These are phyloP conservation scores for Kodamaea jinghongensis DNA, from an alignment of 805 yeast species.

Conservation along the genomic window DNA sequence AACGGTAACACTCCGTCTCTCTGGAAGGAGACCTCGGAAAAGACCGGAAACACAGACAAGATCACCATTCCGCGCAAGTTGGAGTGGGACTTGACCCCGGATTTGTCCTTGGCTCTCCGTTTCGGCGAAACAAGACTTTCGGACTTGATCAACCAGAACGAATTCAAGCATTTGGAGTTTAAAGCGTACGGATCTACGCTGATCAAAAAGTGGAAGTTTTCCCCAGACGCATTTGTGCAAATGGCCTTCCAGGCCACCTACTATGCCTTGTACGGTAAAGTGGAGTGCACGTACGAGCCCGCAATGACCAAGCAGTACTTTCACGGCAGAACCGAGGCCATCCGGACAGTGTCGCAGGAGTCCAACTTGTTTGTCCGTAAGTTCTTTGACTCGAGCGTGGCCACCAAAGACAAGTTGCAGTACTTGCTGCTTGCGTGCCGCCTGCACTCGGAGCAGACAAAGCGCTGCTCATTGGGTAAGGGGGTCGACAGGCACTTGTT, in stretches of 20 bases:
- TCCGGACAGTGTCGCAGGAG: conserved; percentile 78
- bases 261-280: conserved; percentile 87
- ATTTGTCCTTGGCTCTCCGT: conserved; percentile 72
- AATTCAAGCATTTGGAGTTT: conserved; percentile 78
- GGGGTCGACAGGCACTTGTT: conserved; percentile 94
- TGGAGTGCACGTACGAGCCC: conserved; percentile 93
- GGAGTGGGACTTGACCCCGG: conserved; percentile 82
- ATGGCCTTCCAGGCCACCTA: conserved; percentile 93
- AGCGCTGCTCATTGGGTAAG: conserved; percentile 65
- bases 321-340: conserved; percentile 93
- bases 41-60: conserved; percentile 29
- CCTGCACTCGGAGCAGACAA: conserved; percentile 66
- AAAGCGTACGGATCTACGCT: conserved; percentile 67
- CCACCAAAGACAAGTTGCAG: conserved; percentile 57
- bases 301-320: conserved; percentile 89
- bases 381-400: conserved; percentile 65
- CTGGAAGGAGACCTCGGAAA: conserved; percentile 44
- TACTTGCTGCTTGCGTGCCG: conserved; percentile 66
- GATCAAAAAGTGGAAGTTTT: conserved; percentile 80
- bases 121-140: conserved; percentile 89
- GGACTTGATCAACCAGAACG: conserved; percentile 86
- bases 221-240: conserved; percentile 93
- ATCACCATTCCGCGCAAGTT: conserved; percentile 77
- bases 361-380: conserved; percentile 81
- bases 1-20: conserved; percentile 72